These are phyloP conservation scores for Suillus subaureus DNA, from an alignment of 768 basidiomycete species.

Conservation along the genomic window DNA sequence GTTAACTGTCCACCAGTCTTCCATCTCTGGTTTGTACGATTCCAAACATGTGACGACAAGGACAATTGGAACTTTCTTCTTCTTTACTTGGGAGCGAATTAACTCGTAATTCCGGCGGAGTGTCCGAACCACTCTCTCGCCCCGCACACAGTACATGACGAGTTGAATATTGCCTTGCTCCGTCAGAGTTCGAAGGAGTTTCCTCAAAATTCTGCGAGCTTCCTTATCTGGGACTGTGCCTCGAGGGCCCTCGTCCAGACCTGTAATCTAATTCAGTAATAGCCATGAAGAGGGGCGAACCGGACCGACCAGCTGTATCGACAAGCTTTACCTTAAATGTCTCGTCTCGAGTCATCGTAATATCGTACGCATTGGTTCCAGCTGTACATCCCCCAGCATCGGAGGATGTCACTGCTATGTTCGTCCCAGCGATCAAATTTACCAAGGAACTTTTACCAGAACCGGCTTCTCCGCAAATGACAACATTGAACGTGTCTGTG, in stretches of 20 bases:
- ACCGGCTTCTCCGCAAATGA: neutral
- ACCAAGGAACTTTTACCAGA: conserved; percentile 8
- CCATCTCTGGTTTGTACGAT: conserved; percentile 33
- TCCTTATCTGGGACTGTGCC: conserved; percentile 28
- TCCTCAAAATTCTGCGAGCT: conserved; percentile 28
- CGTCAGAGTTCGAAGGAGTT: conserved; percentile 34
- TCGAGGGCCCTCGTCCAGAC: conserved; percentile 33
- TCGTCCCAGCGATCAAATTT: conserved; percentile 12
- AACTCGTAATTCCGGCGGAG: conserved; percentile 31
- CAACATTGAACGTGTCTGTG: neutral
- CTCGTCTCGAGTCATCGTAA: neutral
- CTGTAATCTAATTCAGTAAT: conserved; percentile 15
- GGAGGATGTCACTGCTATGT: conserved; percentile 10
- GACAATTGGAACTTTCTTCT: conserved; percentile 33
- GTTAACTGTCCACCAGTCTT: conserved; percentile 41
- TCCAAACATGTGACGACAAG: conserved; percentile 38
- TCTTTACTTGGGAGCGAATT: conserved; percentile 32
- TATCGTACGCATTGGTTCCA: neutral
- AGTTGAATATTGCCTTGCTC: conserved; percentile 28
- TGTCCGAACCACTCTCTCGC: conserved; percentile 23
- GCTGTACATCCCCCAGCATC: conserved; percentile 1
- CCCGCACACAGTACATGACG: conserved; percentile 37
- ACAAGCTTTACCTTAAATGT: conserved; percentile 8
- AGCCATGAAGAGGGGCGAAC: neutral
- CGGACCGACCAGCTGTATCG: conserved; percentile 19